A percentile compares a stretch with the other conserved stretches of the same genome.
phyloP scores from a whole-genome alignment of 768 basidiomycete species.

The Daedalea quercina region DNA sequence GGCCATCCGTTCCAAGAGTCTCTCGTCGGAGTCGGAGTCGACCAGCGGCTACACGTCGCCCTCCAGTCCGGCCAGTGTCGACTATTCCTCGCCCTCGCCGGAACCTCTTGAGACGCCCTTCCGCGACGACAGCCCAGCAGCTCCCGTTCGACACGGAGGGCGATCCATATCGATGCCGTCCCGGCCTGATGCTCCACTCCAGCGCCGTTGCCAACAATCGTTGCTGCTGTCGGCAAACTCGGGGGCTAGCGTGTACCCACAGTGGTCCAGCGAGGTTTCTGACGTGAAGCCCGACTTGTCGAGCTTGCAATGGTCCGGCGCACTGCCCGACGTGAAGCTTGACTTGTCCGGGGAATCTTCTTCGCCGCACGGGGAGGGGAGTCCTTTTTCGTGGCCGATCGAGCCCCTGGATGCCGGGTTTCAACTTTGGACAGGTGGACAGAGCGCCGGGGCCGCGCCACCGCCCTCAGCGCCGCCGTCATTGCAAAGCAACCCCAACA shows the following conservation, averaged over 20 bases:
- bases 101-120: constrained; percentile 10
- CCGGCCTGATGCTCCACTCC: not conserved
- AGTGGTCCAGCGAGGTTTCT: not conserved
- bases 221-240: not conserved
- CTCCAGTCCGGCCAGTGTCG: constrained; percentile 8
- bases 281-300: not conserved
- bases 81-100: constrained; percentile 13
- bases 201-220: not conserved
- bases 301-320: not conserved
- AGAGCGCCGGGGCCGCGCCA: too few species aligned
- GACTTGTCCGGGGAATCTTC: too few species aligned
- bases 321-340: too few species aligned
- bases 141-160: not conserved
- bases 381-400: too few species aligned
- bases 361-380: too few species aligned
- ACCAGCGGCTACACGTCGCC: constrained; percentile 1
- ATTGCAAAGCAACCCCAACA: too few species aligned
- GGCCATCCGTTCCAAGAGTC: not conserved
- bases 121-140: not conserved
- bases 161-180: constrained; percentile 7
- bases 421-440: too few species aligned
- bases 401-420: too few species aligned
- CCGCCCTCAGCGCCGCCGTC: too few species aligned
- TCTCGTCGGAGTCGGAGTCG: constrained; percentile 4
- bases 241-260: not conserved